Base-by-base conservation (phyloP, 352 stramenopile species). In the Phytophthora megakarya region DNA sequence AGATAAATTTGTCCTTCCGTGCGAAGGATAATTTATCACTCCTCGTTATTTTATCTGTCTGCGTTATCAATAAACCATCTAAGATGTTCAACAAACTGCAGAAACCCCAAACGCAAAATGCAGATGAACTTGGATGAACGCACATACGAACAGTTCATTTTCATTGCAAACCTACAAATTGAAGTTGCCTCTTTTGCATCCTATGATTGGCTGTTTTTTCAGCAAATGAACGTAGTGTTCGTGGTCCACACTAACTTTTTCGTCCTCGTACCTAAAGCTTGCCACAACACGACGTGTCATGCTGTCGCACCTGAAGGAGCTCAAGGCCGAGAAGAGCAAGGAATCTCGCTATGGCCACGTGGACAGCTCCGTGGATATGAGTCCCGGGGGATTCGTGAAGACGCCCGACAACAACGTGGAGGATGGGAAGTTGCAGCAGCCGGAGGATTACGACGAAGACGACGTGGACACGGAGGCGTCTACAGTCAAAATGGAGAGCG, bases 311-410 rank as follows among this genome's bases (percentile, higher is more conserved):
- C 58, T 78, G 50, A 78, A 78, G 70, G 70, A 78, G 65, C 79
- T 81, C 69, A 80, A 86, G 70, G 66, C 72, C 28, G 79, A 86
- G 25, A 80, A 75, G 40, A 69, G 52, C 52, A 55, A 49, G 23
- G 57, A 65, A 30, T 65, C 77, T 19, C 61, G 65, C 44, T 84
- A 83, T 63, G 76, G 70, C 30, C 62, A 71, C 38, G 71, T 80
- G 18, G 78, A 82, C 28, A 85, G 75, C 55, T 44, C 70, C 30
- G 65, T 85, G 35, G 77, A 84, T 25, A 75, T 88, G 15, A 83
- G 71, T 53, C 65, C 55, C 5, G 67, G 65, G 15, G 72, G 65
- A 1, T 84, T 81, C 44, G 56, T 64, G 16, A 38, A 73, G 16
- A 64, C 65, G 18, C 45, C 69, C 2, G 62, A 44, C 26, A 53